Evolutionary conservation across 1,284 basidiomycete genomes (phyloP), one percentile per base, ranked within the genome.

Genomic region (Lentinula novae-zelandiae): DNA sequence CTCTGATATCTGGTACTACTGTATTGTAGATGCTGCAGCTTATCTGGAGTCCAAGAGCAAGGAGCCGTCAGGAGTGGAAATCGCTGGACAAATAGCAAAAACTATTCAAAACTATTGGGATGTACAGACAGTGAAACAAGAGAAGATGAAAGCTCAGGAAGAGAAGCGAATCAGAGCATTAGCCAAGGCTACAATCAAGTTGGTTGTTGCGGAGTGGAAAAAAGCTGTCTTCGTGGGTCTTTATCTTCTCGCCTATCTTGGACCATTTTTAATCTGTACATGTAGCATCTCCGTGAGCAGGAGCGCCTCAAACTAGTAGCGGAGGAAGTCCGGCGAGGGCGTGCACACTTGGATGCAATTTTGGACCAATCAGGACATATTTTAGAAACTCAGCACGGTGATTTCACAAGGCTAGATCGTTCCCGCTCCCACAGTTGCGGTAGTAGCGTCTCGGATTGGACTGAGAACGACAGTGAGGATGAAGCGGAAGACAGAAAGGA

Each of bases 301-400:
- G 80, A 87, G 62, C 77, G 87, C 33, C 76, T 80, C 12, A 76
- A 78, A 60, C 76, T 71, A 4, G 79, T 79, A 64, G 79, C 73
- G 22, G 80, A 82, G 66, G 80, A 82, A 66, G 63, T 75, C 27
- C 72, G 72, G 60, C 71, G 74, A 3, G 78, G 80, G 0, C 90
- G 91, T 63, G 87, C 90, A 66, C 95, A 97, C 75, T 81, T 98
- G 31, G 92, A 95, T 71, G 92, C 89, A 2, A 94, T 98, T 66
- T 78, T 98, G 42, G 86, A 95, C 72, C 90, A 96, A 69, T 96
- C 94, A 48, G 92, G 92, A 0, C 87, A 90, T 57, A 86, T 97
- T 67, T 78, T 98, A 61, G 89, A 92, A 69, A 90, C 91, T 6
- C 95, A 96, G 68, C 86, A 91, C 48, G 79, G 83, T 0, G 89